These are phyloP conservation scores for Xerocomellus chrysenteron DNA, from an alignment of 768 basidiomycete genomes.

Conservation along the genomic window DNA sequence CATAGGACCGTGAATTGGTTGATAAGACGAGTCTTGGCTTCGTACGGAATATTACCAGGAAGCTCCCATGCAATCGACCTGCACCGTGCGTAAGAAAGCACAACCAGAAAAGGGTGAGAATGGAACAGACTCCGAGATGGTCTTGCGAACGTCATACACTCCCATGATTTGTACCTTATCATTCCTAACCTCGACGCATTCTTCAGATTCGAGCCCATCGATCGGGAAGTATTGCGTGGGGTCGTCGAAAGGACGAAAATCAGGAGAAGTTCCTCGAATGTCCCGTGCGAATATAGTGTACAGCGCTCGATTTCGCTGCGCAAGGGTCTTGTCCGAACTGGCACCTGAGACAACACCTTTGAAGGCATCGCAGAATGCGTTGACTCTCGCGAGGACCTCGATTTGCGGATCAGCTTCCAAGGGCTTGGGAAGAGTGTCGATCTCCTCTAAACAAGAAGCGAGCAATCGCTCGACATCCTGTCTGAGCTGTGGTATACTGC, in stretches of 20 bases:
- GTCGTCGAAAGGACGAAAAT: conserved; percentile 37
- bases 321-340: conserved; percentile 35
- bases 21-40: conserved; percentile 40
- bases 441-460: conserved; percentile 23
- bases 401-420: conserved; percentile 41
- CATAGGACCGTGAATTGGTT: conserved; percentile 35
- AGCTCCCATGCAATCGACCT: conserved; percentile 46
- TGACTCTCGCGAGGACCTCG: conserved; percentile 46
- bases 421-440: conserved; percentile 39
- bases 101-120: background rate
- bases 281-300: conserved; percentile 36
- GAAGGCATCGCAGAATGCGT: conserved; percentile 44
- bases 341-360: conserved; percentile 33
- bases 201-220: conserved; percentile 11
- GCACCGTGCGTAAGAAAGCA: background rate
- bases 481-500: conserved; percentile 49
- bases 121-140: conserved; percentile 35
- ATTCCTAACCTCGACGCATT: background rate
- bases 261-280: conserved; percentile 40
- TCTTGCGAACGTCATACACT: conserved; percentile 34
- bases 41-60: conserved; percentile 40
- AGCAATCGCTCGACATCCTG: conserved; percentile 43
- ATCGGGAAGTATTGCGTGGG: conserved; percentile 12
- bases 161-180: conserved; percentile 21
- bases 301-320: conserved; percentile 33